A percentile compares a stretch with the other conserved stretches of the same genome.
Conservation (phyloP, 805 yeast genomes). For the Yarrowia sp. region DNA sequence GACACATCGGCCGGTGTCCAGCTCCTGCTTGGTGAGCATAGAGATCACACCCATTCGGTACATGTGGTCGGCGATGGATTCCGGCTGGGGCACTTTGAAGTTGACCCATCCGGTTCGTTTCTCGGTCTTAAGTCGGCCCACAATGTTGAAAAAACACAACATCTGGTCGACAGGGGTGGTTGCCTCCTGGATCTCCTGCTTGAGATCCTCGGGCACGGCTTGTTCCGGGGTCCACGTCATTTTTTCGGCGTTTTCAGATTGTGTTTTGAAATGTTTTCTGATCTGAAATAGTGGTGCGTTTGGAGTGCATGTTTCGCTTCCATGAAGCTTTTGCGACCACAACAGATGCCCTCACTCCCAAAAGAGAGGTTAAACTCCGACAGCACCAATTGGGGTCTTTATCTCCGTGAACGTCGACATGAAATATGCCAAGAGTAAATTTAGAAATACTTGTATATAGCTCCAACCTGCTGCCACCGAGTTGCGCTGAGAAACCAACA, state of each 20-base stretch:
- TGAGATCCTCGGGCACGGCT: constrained; percentile 21
- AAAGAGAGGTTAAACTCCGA: neutral
- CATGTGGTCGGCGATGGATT: constrained; percentile 93
- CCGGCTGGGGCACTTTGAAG: constrained; percentile 59
- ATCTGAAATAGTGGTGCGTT: neutral
- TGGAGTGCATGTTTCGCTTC: neutral
- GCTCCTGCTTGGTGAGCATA: constrained; percentile 60
- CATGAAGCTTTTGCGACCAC: constrained; percentile 1
- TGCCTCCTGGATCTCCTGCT: constrained; percentile 23
- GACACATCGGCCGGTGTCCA: constrained; percentile 63
- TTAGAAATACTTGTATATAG: no score
- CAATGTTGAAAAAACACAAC: constrained; percentile 62
- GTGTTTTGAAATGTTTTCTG: no score
- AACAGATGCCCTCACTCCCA: constrained; percentile 2
- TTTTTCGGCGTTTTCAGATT: neutral
- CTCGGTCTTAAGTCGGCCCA: constrained; percentile 75
- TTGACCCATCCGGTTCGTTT: constrained; percentile 96
- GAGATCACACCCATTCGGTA: constrained; percentile 88
- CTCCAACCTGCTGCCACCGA: no score
- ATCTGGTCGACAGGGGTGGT: constrained; percentile 15
- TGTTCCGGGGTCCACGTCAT: constrained; percentile 35
- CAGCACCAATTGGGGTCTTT: no score
- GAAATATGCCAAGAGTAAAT: no score
- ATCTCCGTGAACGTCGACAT: no score
- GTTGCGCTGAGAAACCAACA: no score